phyloP scores from a whole-genome alignment of 2,329 filamentous ascomycete genomes.

The Phaeosphaeriaceae sp. region DNA sequence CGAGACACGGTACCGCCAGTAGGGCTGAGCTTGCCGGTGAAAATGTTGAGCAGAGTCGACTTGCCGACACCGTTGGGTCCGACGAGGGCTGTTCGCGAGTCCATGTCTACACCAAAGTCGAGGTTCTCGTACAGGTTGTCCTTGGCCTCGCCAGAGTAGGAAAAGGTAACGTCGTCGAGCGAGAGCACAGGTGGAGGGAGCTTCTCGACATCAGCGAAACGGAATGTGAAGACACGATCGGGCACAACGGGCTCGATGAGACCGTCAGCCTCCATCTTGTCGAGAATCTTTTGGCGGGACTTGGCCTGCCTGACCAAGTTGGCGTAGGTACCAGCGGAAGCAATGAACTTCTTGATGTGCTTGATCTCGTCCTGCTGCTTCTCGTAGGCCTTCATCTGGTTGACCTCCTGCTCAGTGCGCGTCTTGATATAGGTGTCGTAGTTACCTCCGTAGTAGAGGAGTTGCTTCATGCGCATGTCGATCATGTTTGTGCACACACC shows the following conservation, averaged over 20 bases:
- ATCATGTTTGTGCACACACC: conserved; percentile 99
- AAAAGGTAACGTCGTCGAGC: conserved; percentile 97
- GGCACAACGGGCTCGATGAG: conserved; percentile 90
- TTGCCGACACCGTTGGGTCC: conserved; percentile 99
- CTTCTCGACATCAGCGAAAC: conserved; percentile 98
- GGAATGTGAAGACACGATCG: conserved; percentile 94
- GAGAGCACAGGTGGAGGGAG: conserved; percentile 96
- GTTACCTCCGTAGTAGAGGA: conserved; percentile 99
- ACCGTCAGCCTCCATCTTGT: conserved; percentile 99
- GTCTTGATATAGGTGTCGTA: conserved; percentile 98
- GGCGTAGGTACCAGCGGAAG: conserved; percentile 98
- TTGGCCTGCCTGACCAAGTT: conserved; percentile 99
- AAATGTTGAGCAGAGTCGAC: conserved; percentile 92
- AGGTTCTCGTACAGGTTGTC: conserved; percentile 97
- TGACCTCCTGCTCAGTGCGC: conserved; percentile 89
- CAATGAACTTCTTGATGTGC: conserved; percentile 99
- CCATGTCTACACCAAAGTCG: conserved; percentile 99
- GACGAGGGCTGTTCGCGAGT: conserved; percentile 94
- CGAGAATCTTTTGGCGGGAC: conserved; percentile 98
- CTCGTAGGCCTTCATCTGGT: conserved; percentile 98
- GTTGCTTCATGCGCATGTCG: conserved; percentile 89
- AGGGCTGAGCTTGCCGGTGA: conserved; percentile 93
- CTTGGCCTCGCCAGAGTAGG: conserved; percentile 87
- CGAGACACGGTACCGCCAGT: conserved; percentile 82
- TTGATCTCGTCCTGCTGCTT: conserved; percentile 99